These are phyloP conservation scores for Herpetomonas samuelpessoai DNA, from an alignment of 208 protist species.

Conservation along the genomic window DNA sequence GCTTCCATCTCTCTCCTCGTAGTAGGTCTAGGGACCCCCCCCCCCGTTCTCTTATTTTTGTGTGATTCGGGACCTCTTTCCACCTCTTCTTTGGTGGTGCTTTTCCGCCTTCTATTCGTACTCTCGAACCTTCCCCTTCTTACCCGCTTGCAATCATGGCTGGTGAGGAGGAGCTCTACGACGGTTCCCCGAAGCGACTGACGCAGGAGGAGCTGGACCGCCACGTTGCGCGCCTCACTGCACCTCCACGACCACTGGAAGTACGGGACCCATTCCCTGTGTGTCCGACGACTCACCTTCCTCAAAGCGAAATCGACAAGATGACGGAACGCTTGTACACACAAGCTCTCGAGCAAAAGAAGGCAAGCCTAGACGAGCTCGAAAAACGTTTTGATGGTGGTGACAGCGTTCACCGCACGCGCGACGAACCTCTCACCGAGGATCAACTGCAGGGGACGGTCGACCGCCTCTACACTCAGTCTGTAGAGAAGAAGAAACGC, in stretches of 20 bases:
- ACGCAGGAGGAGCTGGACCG: constrained; percentile 61
- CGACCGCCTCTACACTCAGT: constrained; percentile 47
- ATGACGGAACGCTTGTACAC: constrained; percentile 76
- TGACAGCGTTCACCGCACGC: background rate
- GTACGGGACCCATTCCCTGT: constrained; percentile 63
- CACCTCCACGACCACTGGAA: constrained; percentile 18
- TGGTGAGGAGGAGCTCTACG: constrained; percentile 13
- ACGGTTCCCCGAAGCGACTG: constrained; percentile 20
- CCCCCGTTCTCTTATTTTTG: too few relatives aligned
- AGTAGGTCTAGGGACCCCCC: too few relatives aligned
- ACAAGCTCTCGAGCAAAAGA: constrained; percentile 30
- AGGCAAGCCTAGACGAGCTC: constrained; percentile 22
- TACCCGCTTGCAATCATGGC: constrained; percentile 1
- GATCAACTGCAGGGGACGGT: constrained; percentile 44
- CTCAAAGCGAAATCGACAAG: constrained; percentile 45
- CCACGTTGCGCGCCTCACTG: constrained; percentile 45
- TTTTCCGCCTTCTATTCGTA: too few relatives aligned
- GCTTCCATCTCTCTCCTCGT: too few relatives aligned
- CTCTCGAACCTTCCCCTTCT: constrained; percentile 5
- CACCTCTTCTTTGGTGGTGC: too few relatives aligned
- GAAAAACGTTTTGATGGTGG: constrained; percentile 9
- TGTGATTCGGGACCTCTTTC: too few relatives aligned
- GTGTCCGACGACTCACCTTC: constrained; percentile 42
- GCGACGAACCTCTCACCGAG: constrained; percentile 1
- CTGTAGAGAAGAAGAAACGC: constrained; percentile 25